Conservation (phyloP, 2,329 filamentous ascomycete genomes). For the Pseudocercospora eumusae region DNA sequence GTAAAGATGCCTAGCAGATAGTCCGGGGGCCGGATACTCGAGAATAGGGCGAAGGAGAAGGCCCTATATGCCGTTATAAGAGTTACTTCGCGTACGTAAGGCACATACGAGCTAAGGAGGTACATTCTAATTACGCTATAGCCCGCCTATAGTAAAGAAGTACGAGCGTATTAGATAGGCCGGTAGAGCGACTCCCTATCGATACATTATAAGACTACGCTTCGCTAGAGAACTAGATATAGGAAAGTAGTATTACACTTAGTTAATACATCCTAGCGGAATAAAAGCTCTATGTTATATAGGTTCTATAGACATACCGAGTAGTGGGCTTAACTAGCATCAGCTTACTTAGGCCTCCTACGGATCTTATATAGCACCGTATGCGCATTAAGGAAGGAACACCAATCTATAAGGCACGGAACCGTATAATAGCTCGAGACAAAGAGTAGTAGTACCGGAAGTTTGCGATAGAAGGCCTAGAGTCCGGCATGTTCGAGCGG, state of each 20-base stretch:
- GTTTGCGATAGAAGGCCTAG: not conserved
- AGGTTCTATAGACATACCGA: not conserved
- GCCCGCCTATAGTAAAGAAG: not conserved
- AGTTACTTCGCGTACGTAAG: not conserved
- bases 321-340: not conserved
- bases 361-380: not conserved
- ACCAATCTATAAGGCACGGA: conserved; percentile 5
- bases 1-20: not conserved
- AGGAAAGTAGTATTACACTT: not conserved
- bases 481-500: conserved; percentile 2
- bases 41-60: not conserved
- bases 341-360: not conserved
- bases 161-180: not conserved
- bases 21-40: not conserved
- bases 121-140: not conserved
- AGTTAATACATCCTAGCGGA: not conserved
- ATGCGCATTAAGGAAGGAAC: conserved; percentile 1
- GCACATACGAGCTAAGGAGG: not conserved
- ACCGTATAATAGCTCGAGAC: not conserved
- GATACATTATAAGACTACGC: not conserved
- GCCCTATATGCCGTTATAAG: not conserved
- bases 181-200: not conserved
- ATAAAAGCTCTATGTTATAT: not conserved
- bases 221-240: not conserved
- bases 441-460: conserved; percentile 15